Percentiles rank a stretch among this genome's conserved stretches.
Evolutionary conservation across 345 rosid species (phyloP).

Genomic region (Aegle marmelos): DNA sequence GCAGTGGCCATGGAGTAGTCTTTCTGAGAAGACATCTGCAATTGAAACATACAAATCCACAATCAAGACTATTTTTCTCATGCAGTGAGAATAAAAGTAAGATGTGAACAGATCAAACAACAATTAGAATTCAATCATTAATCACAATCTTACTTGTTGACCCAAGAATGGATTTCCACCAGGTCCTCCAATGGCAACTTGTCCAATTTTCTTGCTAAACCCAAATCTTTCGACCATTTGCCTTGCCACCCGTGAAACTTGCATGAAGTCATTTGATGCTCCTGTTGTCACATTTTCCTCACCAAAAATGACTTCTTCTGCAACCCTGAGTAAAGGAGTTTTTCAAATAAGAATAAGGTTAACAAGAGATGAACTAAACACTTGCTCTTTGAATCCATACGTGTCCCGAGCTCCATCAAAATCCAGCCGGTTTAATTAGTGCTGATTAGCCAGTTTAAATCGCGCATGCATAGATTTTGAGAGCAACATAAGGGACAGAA

Average conservation of each 20-base stretch:
- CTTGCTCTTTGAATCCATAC: not conserved
- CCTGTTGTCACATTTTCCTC: slow-evolving; percentile 93
- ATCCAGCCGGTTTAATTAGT: not conserved
- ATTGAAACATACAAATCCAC: not conserved
- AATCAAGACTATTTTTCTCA: not conserved
- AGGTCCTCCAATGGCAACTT: slow-evolving; percentile 86
- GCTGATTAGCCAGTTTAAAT: not conserved
- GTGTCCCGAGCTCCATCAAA: not conserved
- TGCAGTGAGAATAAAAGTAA: not conserved
- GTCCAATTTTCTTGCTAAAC: slow-evolving; percentile 97
- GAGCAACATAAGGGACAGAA: not conserved
- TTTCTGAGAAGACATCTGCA: slow-evolving; percentile 91
- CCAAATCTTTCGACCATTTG: slow-evolving; percentile 99
- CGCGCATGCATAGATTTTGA: not conserved
- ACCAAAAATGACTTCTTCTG: slow-evolving; percentile 96
- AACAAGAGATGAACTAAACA: not conserved
- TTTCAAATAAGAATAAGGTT: not conserved
- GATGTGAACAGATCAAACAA: not conserved
- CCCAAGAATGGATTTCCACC: slow-evolving; percentile 99
- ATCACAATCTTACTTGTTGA: slow-evolving; percentile 43
- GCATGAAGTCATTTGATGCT: slow-evolving; percentile 98
- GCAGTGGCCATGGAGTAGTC: slow-evolving; percentile 99
- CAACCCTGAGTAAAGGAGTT: slow-evolving; percentile 48
- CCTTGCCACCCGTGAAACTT: slow-evolving; percentile 97
- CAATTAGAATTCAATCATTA: not conserved